phyloP scores from a whole-genome alignment of 208 protist genomes.

The Naegleria gruberi region DNA sequence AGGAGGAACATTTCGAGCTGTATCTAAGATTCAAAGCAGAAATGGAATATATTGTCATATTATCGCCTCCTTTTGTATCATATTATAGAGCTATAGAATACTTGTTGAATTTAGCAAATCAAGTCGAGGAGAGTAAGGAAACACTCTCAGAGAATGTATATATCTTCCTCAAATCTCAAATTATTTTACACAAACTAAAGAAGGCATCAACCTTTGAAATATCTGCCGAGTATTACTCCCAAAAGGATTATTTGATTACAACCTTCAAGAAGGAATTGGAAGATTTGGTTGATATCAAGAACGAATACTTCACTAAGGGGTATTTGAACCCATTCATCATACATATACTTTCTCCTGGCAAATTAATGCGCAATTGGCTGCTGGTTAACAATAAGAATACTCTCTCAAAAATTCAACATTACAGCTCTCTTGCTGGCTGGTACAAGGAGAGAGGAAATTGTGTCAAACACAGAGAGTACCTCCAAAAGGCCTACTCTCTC shows the following conservation, averaged over 20 bases:
- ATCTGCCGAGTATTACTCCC: neutral
- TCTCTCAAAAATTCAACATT: no score
- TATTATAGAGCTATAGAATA: neutral
- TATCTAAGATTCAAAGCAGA: neutral
- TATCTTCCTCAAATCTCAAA: neutral
- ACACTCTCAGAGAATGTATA: neutral
- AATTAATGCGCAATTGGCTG: no score
- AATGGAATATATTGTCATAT: neutral
- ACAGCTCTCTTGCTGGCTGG: neutral
- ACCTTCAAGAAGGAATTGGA: neutral
- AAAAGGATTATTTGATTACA: neutral
- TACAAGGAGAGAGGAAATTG: neutral
- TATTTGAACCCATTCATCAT: no score
- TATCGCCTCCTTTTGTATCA: neutral
- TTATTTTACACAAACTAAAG: neutral
- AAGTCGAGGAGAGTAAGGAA: neutral
- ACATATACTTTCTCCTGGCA: no score
- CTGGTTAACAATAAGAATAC: no score
- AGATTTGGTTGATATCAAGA: neutral
- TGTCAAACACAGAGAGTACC: neutral
- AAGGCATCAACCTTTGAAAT: neutral
- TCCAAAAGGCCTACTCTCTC: neutral
- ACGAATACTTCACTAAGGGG: neutral
- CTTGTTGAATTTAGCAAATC: neutral
- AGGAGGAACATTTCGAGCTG: neutral